Base-by-base conservation (phyloP, 176 grass and related monocot genomes). In the Juncus inflexus region DNA sequence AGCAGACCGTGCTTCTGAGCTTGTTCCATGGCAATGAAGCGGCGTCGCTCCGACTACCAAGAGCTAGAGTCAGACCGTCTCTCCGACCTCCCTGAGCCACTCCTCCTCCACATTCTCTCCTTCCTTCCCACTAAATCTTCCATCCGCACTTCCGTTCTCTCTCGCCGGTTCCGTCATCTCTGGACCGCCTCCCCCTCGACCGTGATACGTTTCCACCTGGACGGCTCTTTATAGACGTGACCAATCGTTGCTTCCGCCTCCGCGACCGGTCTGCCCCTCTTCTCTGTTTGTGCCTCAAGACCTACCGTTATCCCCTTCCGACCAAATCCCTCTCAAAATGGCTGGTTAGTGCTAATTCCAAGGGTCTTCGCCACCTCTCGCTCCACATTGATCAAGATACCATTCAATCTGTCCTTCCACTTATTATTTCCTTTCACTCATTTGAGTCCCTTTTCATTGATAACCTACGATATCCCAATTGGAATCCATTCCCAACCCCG, bases 91-190 rank as follows among this genome's bases (percentile, higher is more conserved):
- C 19, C 19, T 1, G 19, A 28, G 19, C 19, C 19, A 28, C 19
- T 28, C 19, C 42, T 43, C 10, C 13, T 62, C 58, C 38, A n/a
- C 3, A 74, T 74, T 36, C 41, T 74, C 3, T 62, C 57, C 39
- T 12, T 63, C 4, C 14, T 74, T 3, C 55, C 58, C 0, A 10
- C 62, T 4, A 62, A 74, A 61, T 15, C 9, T 12, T 55, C 42
- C 3, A 50, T 37, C 19, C 42, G 57, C 55, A 62, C 58, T 28
- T 28, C 19, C 19, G 19, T 28, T 28, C 19, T 28, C 19, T 28
- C 19, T 28, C 19, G 19, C 19, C 19, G 19, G 19, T 28, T 28
- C 19, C 19, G 19, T 28, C 19, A 28, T 28, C 19, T 28, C 19
- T 28, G 19, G 70, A 60, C 56, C 56, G 13, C 56, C 51, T 55